These are phyloP conservation scores for Platanthera guangdongensis DNA, from an alignment of 106 monocot genomes.

Conservation along the genomic window DNA sequence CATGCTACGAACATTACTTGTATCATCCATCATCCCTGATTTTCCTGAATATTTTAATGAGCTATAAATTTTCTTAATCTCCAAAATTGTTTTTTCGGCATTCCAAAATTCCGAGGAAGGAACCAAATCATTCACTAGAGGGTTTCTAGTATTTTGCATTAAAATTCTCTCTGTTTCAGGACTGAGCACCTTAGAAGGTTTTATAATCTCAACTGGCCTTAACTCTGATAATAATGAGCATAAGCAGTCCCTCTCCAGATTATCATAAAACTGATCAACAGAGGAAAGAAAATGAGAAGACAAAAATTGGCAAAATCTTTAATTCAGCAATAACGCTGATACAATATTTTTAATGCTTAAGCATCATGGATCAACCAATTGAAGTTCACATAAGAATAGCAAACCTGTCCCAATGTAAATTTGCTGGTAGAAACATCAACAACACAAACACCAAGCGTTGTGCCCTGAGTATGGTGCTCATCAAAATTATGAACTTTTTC, in stretches of 20 bases:
- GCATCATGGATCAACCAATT: background rate
- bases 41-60: constrained; percentile 6
- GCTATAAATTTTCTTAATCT: constrained; percentile 45
- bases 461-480: constrained; percentile 22
- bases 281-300: constrained; percentile 4
- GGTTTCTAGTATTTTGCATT: constrained; percentile 66
- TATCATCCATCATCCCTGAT: constrained; percentile 8
- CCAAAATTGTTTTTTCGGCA: constrained; percentile 63
- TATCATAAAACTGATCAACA: constrained; percentile 72
- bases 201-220: constrained; percentile 90
- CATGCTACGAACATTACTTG: constrained; percentile 7
- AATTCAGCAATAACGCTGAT: background rate
- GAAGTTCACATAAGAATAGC: constrained; percentile 5
- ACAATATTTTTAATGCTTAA: background rate
- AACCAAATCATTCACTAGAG: constrained; percentile 69
- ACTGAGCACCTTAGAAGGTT: constrained; percentile 66
- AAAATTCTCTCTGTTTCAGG: constrained; percentile 72
- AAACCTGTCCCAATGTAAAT: constrained; percentile 88
- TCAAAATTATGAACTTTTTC: constrained; percentile 34
- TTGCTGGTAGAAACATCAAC: constrained; percentile 95
- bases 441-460: constrained; percentile 64
- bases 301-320: background rate
- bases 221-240: constrained; percentile 81
- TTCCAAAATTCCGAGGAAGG: constrained; percentile 86
- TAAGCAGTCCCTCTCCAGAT: constrained; percentile 55